Evolutionary conservation across 2,329 filamentous ascomycete genomes (phyloP), one percentile per base, ranked within the genome.

Genomic region (Herpomyces periplanetae): DNA sequence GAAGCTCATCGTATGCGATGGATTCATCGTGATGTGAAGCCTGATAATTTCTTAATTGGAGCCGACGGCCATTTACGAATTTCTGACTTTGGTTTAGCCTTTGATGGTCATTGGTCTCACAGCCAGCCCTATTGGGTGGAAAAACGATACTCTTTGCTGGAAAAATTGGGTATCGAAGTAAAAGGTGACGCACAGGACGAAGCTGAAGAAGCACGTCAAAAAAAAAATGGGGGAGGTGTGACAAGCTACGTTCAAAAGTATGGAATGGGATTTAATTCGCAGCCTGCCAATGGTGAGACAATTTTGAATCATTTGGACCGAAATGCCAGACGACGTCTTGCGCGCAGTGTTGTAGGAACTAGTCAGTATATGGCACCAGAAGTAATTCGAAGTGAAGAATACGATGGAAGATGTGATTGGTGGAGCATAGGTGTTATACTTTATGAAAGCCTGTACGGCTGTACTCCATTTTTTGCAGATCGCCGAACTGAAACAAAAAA

Each of bases 331-430:
- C 56, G 69, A 15, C 51, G 52, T 13, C 49, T 68, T 13, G 75
- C 75, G 1, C 54, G 59, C 27, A 87, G 71, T 17, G 58, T 87
- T 1, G 75, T 91, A 5, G 75, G 75, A 2, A 91, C 80, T 2
- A 87, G 71, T 34, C 75, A 88, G 34, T 91, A 91, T 42, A 91
- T 88, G 80, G 75, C 80, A 1, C 75, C 75, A 2, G 80, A 91
- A 41, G 66, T 91, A 8, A 60, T 88, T 22, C 46, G 51, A 27
- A 68, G 73, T 11, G 51, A 69, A 18, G 42, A 49, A 14, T 91
- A 91, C 35, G 80, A 91, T 38, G 75, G 66, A 12, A 51, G 75
- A 31, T 91, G 75, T 39, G 75, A 91, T 39, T 91, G 53, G 69
- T 91, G 66, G 75, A 88, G 73, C 39, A 54, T 91, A 28, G 75